Evolutionary conservation across 805 yeast genomes (phyloP).

Genomic region (Candida tammaniensis): DNA sequence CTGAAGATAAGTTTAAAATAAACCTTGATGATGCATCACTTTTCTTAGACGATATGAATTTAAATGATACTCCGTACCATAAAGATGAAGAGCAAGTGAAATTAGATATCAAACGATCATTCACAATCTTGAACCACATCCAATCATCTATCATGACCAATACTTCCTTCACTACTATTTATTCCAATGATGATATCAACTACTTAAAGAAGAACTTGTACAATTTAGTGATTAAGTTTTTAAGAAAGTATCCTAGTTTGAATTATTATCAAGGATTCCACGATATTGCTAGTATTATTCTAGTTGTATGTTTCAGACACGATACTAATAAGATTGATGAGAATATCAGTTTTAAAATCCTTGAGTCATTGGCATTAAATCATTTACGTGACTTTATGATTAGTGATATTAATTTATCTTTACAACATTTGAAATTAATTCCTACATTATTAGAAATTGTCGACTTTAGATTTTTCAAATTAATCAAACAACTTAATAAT

Average conservation of each 20-base stretch:
- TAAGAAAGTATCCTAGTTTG: constrained; percentile 59
- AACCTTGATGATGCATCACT: not conserved
- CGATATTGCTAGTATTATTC: constrained; percentile 71
- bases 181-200: constrained; percentile 28
- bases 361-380: constrained; percentile 55
- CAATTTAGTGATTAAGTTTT: constrained; percentile 47
- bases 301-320: constrained; percentile 46
- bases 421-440: constrained; percentile 63
- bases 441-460: constrained; percentile 54
- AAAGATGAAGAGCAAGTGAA: constrained; percentile 75
- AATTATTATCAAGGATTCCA: constrained; percentile 92
- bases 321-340: constrained; percentile 20
- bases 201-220: constrained; percentile 41
- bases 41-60: constrained; percentile 21
- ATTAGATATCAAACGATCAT: constrained; percentile 76
- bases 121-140: constrained; percentile 38
- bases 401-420: constrained; percentile 60
- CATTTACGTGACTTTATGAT: constrained; percentile 86
- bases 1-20: constrained; percentile 1
- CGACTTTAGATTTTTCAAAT: constrained; percentile 45
- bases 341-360: constrained; percentile 35
- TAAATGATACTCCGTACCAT: constrained; percentile 44
- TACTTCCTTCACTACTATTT: constrained; percentile 29
- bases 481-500: constrained; percentile 37
- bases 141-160: constrained; percentile 14